Evolutionary conservation across 805 yeast species (phyloP), one percentile per base, ranked within the genome.

Genomic region (Cyberlindnera petersonii): DNA sequence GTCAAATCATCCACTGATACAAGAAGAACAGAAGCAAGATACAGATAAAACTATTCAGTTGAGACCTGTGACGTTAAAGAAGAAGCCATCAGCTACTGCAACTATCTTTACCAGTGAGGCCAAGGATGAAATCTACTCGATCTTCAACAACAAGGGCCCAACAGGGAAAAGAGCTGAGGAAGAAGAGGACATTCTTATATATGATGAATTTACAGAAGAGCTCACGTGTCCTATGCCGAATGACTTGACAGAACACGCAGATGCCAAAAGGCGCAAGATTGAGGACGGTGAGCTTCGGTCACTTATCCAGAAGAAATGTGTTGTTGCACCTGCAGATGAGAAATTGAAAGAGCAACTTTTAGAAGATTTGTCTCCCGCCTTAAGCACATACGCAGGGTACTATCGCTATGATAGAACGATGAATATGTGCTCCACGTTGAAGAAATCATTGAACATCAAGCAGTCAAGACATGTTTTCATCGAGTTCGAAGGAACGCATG

Each of bases 91-190:
- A 0, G 95, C 94, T 1, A 87, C 96, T 0, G 72, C 83, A 47
- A 88, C 96, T 0, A 63, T 81, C 53, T 82, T 73, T 55, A 82
- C 95, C 1, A 77, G 78, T 35, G 77, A 79, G 51, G 91, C 95
- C 2, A 73, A 78, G 40, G 74, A 77, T 39, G 96, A 86, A 49
- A 80, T 87, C 0, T 66, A 74, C 45, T 72, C 75, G 13, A 84
- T 87, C 87, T 84, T 86, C 56, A 85, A 82, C 52, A 76, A 72
- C 34, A 75, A 76, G 1, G 60, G 69, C 26, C n/a, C 5, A 10
- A n/a, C 11, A 17, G 29, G 74, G 75, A 2, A 60, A 68, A 4
- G 52, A 28, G 43, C 51, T 27, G 39, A 53, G 6, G 53, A 48
- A 16, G 47, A 50, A 26, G 51, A 39, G 8, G 49, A 52, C 16